Percentiles rank a stretch among this genome's conserved stretches.
Evolutionary conservation across 495 filamentous ascomycete species (phyloP).

Genomic region (Tuber magnatum): DNA sequence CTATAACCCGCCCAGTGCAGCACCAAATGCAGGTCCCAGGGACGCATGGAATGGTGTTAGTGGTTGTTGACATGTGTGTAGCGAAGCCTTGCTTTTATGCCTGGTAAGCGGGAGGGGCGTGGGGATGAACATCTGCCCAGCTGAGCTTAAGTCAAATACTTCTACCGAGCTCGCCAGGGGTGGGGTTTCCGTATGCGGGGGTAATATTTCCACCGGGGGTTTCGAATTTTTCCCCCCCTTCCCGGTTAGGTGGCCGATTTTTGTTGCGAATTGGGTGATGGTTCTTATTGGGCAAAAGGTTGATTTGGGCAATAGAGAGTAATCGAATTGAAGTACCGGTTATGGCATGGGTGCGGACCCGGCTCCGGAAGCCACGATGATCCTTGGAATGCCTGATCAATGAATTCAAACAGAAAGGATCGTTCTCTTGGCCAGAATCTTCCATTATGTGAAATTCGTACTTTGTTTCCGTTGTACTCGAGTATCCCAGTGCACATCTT

Average conservation of each 20-base stretch:
- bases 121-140: background rate
- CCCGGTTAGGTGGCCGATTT: background rate
- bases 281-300: background rate
- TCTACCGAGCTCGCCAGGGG: background rate
- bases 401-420: background rate
- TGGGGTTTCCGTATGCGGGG: background rate
- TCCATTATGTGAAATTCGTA: background rate
- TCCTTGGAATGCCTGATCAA: background rate
- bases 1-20: background rate
- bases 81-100: background rate
- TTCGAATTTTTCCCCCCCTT: background rate
- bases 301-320: background rate
- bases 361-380: background rate
- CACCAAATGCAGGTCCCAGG: slow-evolving; percentile 2
- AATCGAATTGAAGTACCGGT: background rate
- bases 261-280: background rate
- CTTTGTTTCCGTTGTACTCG: background rate
- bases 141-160: background rate
- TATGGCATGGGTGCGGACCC: background rate
- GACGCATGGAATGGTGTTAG: background rate
- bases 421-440: background rate
- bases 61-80: background rate
- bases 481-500: background rate
- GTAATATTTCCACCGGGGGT: background rate
- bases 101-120: background rate